Evolutionary conservation across 2,329 filamentous ascomycete genomes (phyloP), one percentile per base, ranked within the genome.

Genomic region (Pseudocercospora musae): DNA sequence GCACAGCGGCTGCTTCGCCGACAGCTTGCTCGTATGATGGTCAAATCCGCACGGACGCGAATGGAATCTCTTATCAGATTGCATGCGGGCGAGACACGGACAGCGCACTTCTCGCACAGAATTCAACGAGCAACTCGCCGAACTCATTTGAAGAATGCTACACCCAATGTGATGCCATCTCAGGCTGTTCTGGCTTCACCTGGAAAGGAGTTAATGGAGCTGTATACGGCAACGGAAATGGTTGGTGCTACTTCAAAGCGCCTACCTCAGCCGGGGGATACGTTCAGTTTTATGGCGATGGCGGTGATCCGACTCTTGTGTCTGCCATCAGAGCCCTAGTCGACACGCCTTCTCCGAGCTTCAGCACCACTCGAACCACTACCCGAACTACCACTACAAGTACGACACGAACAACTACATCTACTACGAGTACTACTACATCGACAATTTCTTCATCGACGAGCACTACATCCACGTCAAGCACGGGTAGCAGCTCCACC

Each of bases 161-260:
- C 33, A 23, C n/a, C 2, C 52, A 54, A 11, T 54, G 52, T 5
- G 52, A 54, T 54, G 52, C 52, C 15, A 37, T 40, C 4, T 10
- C 27, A 8, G 21, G n/a, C 3, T 54, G 52, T n/a, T 29, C 27
- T 8, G 52, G 29, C 11, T 54, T 54, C 18, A 54, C 52, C 2
- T 54, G 29, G 29, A 4, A 13, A 3, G 50, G 52, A 27, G 48
- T 21, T 1, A 48, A 48, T 9, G 48, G 48, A 27, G 37, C 20
- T 10, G 21, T 40, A 1, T 44, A 46, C 27, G 58, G 58, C 18
- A 40, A 52, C 21, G 58, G 58, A 1, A 23, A n/a, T 20, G 58
- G 58, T 10, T 23, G 13, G 3, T 60, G 58, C 50, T 60, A 54
- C 50, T 55, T 54, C 52, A 54, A 54, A 37, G 29, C 15, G 29